A percentile compares a stretch with the other conserved stretches of the same genome.
These are phyloP conservation scores for Lophiotrema nucula DNA, from an alignment of 495 filamentous ascomycete species.

Conservation along the genomic window DNA sequence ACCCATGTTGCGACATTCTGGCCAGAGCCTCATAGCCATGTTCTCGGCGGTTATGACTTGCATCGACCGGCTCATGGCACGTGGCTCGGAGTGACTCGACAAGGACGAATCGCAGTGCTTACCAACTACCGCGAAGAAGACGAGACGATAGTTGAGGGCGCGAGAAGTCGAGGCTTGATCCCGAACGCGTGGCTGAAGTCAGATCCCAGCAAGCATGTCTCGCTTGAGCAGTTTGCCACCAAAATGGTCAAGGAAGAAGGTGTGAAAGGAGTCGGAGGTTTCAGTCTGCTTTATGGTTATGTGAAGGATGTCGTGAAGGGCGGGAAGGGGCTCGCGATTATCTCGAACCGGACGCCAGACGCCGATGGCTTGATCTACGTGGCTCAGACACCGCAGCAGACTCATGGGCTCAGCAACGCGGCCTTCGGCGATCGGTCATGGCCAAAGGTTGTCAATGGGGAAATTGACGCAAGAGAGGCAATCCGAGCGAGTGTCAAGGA, in stretches of 20 bases:
- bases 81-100: constrained; percentile 86
- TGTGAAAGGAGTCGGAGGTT: constrained; percentile 78
- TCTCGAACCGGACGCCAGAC: constrained; percentile 80
- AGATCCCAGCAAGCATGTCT: constrained; percentile 37
- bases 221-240: constrained; percentile 65
- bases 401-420: constrained; percentile 83
- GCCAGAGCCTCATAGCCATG: constrained; percentile 58
- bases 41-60: constrained; percentile 69
- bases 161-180: constrained; percentile 75
- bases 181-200: constrained; percentile 79
- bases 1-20: constrained; percentile 85
- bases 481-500: constrained; percentile 50
- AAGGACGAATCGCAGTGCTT: constrained; percentile 82
- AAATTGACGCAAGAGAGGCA: constrained; percentile 47
- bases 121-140: constrained; percentile 91
- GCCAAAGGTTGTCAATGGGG: constrained; percentile 73
- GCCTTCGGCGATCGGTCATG: constrained; percentile 69
- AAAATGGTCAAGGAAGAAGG: constrained; percentile 65
- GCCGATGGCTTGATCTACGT: constrained; percentile 69
- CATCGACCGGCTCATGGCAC: constrained; percentile 71
- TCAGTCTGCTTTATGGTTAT: constrained; percentile 85
- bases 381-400: constrained; percentile 59
- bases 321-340: constrained; percentile 62
- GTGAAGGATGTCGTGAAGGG: constrained; percentile 51
- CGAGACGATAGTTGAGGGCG: constrained; percentile 50